Evolutionary conservation across 164 flowering plant species (phyloP).

Genomic region (Akebia trifoliata): DNA sequence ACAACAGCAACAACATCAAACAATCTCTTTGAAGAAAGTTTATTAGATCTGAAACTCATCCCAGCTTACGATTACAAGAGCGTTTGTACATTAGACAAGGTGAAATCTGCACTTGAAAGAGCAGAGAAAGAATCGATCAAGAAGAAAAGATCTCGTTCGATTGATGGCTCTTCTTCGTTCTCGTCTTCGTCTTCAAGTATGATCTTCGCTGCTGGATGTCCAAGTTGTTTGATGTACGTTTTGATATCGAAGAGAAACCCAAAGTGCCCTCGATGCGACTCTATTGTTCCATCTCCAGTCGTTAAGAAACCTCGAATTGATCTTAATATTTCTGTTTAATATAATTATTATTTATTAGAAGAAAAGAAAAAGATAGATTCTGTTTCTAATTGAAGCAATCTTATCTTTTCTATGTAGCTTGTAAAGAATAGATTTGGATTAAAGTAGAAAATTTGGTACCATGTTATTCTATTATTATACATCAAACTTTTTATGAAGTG

Average conservation of each 20-base stretch:
- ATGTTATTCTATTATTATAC: no score
- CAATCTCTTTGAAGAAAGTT: no score
- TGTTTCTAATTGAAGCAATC: no score
- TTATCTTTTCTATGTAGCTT: no score
- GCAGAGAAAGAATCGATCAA: constrained; percentile 45
- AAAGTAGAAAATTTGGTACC: no score
- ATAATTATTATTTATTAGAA: no score
- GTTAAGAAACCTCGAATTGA: constrained; percentile 69
- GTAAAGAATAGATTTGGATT: no score
- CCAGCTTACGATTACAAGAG: constrained; percentile 45
- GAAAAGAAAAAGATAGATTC: no score
- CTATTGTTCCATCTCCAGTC: constrained; percentile 39
- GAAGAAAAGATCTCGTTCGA: constrained; percentile 30
- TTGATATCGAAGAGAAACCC: constrained; percentile 55
- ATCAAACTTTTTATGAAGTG: no score
- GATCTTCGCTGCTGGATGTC: constrained; percentile 61
- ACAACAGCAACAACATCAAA: constrained; percentile 11
- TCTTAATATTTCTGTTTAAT: no score
- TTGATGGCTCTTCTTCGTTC: constrained; percentile 34
- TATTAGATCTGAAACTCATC: constrained; percentile 47
- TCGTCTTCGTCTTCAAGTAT: constrained; percentile 4
- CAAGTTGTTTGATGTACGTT: constrained; percentile 66
- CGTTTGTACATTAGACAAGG: constrained; percentile 89
- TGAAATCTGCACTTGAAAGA: constrained; percentile 80
- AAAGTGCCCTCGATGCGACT: constrained; percentile 64